Conservation (phyloP, 2,329 filamentous ascomycete genomes). For the Epichloe gansuensis region DNA sequence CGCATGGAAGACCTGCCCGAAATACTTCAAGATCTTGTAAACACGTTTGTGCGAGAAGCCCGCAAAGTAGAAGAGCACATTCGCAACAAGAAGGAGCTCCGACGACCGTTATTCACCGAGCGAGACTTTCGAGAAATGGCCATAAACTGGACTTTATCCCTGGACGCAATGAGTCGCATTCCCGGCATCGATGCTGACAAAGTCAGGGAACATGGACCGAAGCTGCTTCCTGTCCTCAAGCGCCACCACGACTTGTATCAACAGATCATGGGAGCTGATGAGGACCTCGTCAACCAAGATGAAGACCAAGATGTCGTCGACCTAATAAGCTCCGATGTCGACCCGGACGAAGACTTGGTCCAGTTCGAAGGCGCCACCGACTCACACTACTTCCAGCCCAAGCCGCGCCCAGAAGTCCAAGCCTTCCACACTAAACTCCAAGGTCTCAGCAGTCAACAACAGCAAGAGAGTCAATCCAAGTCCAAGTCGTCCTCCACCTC, state of each 20-base stretch:
- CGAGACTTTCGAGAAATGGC: slow-evolving; percentile 61
- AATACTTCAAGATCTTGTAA: slow-evolving; percentile 51
- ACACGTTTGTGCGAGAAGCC: slow-evolving; percentile 52
- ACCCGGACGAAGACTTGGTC: slow-evolving; percentile 24
- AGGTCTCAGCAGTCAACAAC: slow-evolving; percentile 15
- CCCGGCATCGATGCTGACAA: slow-evolving; percentile 50
- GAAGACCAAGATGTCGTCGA: slow-evolving; percentile 36
- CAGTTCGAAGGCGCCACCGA: slow-evolving; percentile 26
- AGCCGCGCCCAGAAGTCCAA: slow-evolving; percentile 18
- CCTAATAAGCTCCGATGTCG: slow-evolving; percentile 36
- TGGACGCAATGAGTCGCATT: slow-evolving; percentile 51
- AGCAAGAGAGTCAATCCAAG: slow-evolving; percentile 13
- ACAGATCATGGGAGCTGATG: slow-evolving; percentile 33
- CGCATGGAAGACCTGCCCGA: slow-evolving; percentile 42
- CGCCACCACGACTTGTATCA: slow-evolving; percentile 33
- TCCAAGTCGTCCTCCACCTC: slow-evolving; percentile 14
- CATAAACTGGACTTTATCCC: slow-evolving; percentile 50
- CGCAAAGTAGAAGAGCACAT: slow-evolving; percentile 48
- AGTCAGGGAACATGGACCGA: slow-evolving; percentile 47
- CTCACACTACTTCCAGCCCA: slow-evolving; percentile 35
- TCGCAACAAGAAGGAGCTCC: slow-evolving; percentile 44
- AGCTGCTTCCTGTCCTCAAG: slow-evolving; percentile 47
- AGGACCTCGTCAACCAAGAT: slow-evolving; percentile 8
- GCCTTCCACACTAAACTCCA: slow-evolving; percentile 23
- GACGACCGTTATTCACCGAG: slow-evolving; percentile 54